Evolutionary conservation across 2,329 filamentous ascomycete genomes (phyloP).

Genomic region (Penicillium sp.): DNA sequence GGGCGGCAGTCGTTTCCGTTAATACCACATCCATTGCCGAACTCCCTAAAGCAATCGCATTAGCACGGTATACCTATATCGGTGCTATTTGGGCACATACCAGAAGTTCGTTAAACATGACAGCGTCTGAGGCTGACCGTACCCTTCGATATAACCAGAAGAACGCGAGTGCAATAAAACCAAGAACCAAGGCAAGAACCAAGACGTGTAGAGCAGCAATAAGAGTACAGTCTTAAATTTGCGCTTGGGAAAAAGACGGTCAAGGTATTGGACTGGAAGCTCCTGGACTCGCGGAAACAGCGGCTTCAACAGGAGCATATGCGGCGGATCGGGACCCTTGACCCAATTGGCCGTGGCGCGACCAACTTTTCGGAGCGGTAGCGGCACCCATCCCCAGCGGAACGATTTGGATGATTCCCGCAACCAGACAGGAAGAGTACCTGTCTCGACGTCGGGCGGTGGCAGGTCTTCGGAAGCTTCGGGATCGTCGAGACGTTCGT

Average conservation of each 20-base stretch:
- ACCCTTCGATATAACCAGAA: conserved; percentile 48
- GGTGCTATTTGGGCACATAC: conserved; percentile 23
- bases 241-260: conserved; percentile 45
- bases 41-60: conserved; percentile 28
- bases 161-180: conserved; percentile 46
- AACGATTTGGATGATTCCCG: conserved; percentile 47
- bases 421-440: conserved; percentile 45
- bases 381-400: conserved; percentile 48
- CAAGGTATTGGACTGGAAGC: conserved; percentile 43
- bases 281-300: conserved; percentile 47
- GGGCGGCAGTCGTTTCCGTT: conserved; percentile 56
- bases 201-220: conserved; percentile 42
- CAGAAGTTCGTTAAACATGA: conserved; percentile 48
- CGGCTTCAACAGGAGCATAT: conserved; percentile 44
- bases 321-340: conserved; percentile 47
- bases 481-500: conserved; percentile 32
- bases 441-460: conserved; percentile 28
- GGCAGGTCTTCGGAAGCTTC: conserved; percentile 33
- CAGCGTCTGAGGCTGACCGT: conserved; percentile 44
- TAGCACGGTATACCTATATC: neutral
- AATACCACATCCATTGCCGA: conserved; percentile 49
- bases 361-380: conserved; percentile 44
- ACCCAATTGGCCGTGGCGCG: conserved; percentile 45
- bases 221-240: conserved; percentile 45
- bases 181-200: conserved; percentile 48